Conservation (phyloP, 108 stramenopile species). For the Skeletonema tropicum region DNA sequence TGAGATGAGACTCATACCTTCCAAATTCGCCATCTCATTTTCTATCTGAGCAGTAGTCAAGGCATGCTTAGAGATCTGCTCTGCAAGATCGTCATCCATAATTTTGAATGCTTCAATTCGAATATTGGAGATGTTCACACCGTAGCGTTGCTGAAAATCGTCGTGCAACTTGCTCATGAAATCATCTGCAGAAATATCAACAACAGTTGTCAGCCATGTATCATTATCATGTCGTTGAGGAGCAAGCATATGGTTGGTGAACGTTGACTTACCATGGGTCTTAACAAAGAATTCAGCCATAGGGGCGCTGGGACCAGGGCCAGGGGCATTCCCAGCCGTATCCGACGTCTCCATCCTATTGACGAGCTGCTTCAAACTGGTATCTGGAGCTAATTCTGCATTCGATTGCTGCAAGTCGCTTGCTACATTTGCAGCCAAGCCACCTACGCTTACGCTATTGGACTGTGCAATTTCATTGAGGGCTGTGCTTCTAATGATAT, state of each 20-base stretch:
- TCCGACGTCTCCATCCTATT: background rate
- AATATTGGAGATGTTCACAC: constrained; percentile 42
- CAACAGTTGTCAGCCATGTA: no score
- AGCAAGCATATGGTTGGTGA: no score
- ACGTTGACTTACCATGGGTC: constrained; percentile 1
- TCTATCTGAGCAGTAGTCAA: constrained; percentile 48
- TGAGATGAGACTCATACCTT: constrained; percentile 31
- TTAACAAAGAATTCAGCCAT: constrained; percentile 25
- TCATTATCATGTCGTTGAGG: no score
- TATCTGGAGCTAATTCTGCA: background rate
- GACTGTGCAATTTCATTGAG: constrained; percentile 45
- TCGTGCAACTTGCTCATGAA: constrained; percentile 43
- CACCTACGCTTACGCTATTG: constrained; percentile 22
- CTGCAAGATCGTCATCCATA: constrained; percentile 45
- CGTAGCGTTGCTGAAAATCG: constrained; percentile 28
- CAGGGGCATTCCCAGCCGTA: no score
- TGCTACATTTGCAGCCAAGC: background rate
- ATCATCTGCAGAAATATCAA: constrained; percentile 12
- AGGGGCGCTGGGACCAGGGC: background rate
- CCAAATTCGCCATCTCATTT: constrained; percentile 41
- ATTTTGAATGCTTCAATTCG: constrained; percentile 50
- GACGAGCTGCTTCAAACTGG: background rate
- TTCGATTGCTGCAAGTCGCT: background rate
- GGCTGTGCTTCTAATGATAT: constrained; percentile 44
- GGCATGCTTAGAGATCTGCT: constrained; percentile 38